phyloP scores from a whole-genome alignment of 2,329 filamentous ascomycete genomes.

The Pseudogymnoascus sp. region DNA sequence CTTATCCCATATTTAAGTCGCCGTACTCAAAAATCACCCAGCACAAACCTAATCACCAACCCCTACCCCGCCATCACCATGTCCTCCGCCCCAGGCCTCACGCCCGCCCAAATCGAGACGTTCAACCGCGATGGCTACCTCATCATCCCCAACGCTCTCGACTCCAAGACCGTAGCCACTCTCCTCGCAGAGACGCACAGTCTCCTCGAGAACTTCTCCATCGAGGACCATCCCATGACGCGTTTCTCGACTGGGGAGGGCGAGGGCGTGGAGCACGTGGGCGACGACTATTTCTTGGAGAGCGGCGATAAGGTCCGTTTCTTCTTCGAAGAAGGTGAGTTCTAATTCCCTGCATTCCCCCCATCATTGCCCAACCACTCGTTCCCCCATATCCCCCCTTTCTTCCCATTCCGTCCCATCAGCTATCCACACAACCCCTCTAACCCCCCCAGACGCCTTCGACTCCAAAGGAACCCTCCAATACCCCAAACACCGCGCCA shows the following conservation, averaged over 20 bases:
- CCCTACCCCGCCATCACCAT: background rate
- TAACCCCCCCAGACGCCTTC: conserved; percentile 58
- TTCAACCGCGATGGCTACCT: conserved; percentile 86
- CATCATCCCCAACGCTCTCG: conserved; percentile 70
- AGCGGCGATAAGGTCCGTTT: conserved; percentile 90
- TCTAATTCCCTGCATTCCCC: background rate
- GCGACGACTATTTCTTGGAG: conserved; percentile 86
- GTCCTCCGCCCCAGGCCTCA: conserved; percentile 44
- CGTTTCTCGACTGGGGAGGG: conserved; percentile 81
- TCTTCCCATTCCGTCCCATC: too few species aligned
- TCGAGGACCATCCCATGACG: conserved; percentile 85
- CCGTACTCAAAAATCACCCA: background rate
- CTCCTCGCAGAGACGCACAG: conserved; percentile 67
- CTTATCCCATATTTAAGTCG: background rate
- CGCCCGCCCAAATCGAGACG: conserved; percentile 57
- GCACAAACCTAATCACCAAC: background rate
- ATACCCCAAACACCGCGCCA: conserved; percentile 73
- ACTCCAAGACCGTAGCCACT: conserved; percentile 51
- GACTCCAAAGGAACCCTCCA: conserved; percentile 51
- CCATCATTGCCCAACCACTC: background rate
- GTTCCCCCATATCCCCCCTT: background rate
- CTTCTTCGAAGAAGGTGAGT: conserved; percentile 77
- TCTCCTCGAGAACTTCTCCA: conserved; percentile 66
- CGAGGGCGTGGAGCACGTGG: conserved; percentile 61
- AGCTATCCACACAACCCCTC: too few species aligned